Conservation (phyloP, 1,139 yeast species). For the Saccharomyces pastorianus region DNA sequence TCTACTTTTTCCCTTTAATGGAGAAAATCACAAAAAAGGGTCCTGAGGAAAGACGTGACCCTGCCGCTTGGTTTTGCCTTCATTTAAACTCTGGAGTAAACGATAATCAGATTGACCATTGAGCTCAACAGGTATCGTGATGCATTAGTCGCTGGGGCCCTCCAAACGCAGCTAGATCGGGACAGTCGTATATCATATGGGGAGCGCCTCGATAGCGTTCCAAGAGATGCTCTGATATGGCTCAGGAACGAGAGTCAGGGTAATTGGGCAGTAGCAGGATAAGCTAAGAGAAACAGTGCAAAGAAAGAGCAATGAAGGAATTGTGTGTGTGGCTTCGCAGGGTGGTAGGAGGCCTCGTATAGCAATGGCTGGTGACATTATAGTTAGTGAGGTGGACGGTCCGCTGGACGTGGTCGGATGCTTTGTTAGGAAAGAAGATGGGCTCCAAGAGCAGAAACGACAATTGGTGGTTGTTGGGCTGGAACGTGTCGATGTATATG, state of each 20-base stretch:
- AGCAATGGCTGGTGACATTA: not conserved
- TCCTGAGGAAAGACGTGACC: not conserved
- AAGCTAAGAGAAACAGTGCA: not conserved
- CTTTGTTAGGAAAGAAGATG: not conserved
- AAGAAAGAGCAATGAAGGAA: not conserved
- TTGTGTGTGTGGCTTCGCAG: not conserved
- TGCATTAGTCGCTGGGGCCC: too few relatives aligned
- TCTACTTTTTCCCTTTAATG: not conserved
- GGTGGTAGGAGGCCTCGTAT: not conserved
- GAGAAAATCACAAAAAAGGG: not conserved
- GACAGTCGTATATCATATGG: not conserved
- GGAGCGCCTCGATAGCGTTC: too few relatives aligned
- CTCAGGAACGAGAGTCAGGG: conserved; percentile 1
- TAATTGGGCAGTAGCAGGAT: not conserved
- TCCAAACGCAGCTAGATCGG: too few relatives aligned
- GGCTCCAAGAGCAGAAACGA: not conserved
- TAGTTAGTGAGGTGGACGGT: not conserved
- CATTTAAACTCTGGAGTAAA: not conserved
- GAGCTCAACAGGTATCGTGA: too few relatives aligned
- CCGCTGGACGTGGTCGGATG: not conserved
- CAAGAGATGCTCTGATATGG: too few relatives aligned
- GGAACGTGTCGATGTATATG: not conserved
- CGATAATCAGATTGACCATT: too few relatives aligned
- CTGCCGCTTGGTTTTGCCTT: not conserved
- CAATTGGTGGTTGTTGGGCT: not conserved